Percentiles rank a stretch among this genome's conserved stretches.
Conservation (phyloP, 1,139 yeast genomes). For the Blastobotrys niveus region DNA sequence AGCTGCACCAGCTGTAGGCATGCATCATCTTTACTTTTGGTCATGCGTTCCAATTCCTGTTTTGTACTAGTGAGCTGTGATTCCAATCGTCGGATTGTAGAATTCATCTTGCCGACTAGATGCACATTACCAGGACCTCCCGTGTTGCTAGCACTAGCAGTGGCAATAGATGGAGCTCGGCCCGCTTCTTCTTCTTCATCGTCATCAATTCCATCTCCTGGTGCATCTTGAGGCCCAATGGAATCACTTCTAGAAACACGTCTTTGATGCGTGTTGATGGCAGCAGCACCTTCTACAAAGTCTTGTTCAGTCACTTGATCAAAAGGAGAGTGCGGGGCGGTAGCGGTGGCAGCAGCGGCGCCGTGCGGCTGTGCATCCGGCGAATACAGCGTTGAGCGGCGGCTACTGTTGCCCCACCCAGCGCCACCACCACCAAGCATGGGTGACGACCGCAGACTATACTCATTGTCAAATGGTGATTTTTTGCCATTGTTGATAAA, state of each 20-base stretch:
- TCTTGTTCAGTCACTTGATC: neutral
- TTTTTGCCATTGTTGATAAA: no score
- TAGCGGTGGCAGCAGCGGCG: neutral
- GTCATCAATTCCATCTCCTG: slow-evolving; percentile 1
- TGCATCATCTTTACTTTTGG: slow-evolving; percentile 56
- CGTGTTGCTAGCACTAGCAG: slow-evolving; percentile 7
- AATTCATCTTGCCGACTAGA: slow-evolving; percentile 63
- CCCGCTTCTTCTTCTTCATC: neutral
- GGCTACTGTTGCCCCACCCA: no score
- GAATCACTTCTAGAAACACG: neutral
- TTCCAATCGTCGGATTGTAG: slow-evolving; percentile 73
- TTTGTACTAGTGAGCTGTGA: slow-evolving; percentile 62
- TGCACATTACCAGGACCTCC: slow-evolving; percentile 35
- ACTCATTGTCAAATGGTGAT: no score
- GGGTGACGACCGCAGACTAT: no score
- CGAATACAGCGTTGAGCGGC: neutral
- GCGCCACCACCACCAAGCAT: no score
- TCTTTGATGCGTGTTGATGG: no score
- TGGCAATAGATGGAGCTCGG: neutral
- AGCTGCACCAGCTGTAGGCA: slow-evolving; percentile 61
- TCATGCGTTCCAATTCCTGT: slow-evolving; percentile 55
- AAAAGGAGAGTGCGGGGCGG: neutral
- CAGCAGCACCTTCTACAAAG: no score
- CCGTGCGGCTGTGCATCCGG: slow-evolving; percentile 1
- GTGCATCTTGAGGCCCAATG: slow-evolving; percentile 8